Evolutionary conservation across 2,329 filamentous ascomycete genomes (phyloP), one percentile per base, ranked within the genome.

Genomic region (Diaporthe sp.): DNA sequence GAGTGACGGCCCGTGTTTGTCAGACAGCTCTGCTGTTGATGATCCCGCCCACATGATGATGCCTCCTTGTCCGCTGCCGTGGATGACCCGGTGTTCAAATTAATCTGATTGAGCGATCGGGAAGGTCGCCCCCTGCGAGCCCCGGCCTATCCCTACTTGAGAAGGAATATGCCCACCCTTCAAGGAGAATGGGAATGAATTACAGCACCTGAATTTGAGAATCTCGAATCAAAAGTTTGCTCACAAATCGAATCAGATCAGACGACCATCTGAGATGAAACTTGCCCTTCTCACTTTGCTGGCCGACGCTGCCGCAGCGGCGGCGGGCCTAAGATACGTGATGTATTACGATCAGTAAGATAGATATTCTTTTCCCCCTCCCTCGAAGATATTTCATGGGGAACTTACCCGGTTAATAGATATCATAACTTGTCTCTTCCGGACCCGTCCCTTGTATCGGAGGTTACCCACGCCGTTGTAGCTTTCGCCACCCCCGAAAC

Each of bases 341-440:
- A 67, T 67, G 61, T 67, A 67, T n/a, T 67, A 67, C 20, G 61
- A 67, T 12, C 61, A 67, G 61, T 67, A 34, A 49, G 61, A 31
- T n/a, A 20, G 0, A 34, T 9, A 2, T 9, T 22, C n/a, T n/a
- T 22, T n/a, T 15, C 1, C 37, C 8, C 15, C 0, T 15, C 10
- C 13, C 4, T n/a, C 2, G 2, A n/a, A 2, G 15, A 15, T 15
- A 8, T 9, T 3, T 3, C 17, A n/a, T 9, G 8, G 7, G 2
- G 7, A 42, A 42, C 61, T 67, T 10, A 49, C 7, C 9, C 1
- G 4, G 0, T 34, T 34, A 4, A 9, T 10, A 67, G 61, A 3
- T 67, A 67, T 20, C 42, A 67, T 44, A 67, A 67, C 37, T 15
- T 67, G 20, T 34, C 42, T 2, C 61, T 67, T n/a, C 61, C 61